Evolutionary conservation across 805 yeast genomes (phyloP), one percentile per base, ranked within the genome.

Genomic region (Cyberlindnera saturnus): DNA sequence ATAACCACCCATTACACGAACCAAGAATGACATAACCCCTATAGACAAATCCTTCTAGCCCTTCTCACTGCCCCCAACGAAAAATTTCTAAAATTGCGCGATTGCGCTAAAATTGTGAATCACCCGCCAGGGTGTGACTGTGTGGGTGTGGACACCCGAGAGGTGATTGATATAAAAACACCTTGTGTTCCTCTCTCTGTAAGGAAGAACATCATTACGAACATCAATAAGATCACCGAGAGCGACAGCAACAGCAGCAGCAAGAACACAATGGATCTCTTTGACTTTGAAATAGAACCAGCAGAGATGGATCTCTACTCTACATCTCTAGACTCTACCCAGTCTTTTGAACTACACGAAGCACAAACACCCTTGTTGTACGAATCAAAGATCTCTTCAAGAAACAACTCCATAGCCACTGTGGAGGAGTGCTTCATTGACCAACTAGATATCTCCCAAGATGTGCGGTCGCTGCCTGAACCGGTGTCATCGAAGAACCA

Each of bases 281-380:
- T 48, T 39, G 40, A 42, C 43, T 34, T 48, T 31, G 49, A 42
- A 32, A 38, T 42, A 28, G 47, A 48, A 26, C 45, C 37, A 29
- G 43, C 43, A 11, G 38, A 36, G 28, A 31, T 39, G 16, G 39
- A 45, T 2, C 18, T 43, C n/a, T 52, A 54, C 44, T 47, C 57
- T 4, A 39, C 46, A 33, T 55, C 59, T 3, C 32, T 50, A 17
- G 49, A 38, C 18, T 51, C 56, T n/a, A 36, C 51, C n/a, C 41
- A 37, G 5, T 49, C 59, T 6, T 23, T 53, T 10, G 53, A 53
- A 8, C n/a, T 48, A 1, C 42, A 43, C 15, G 59, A 54, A 36
- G 50, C 48, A 7, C 40, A 45, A 16, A 54, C 60, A 15, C 61
- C 61, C 3, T 44, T 57, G 15, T 42, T 57, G 20, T 57, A 57